Evolutionary conservation across 1,284 basidiomycete genomes (phyloP).

Genomic region (Marasmius fiardii): DNA sequence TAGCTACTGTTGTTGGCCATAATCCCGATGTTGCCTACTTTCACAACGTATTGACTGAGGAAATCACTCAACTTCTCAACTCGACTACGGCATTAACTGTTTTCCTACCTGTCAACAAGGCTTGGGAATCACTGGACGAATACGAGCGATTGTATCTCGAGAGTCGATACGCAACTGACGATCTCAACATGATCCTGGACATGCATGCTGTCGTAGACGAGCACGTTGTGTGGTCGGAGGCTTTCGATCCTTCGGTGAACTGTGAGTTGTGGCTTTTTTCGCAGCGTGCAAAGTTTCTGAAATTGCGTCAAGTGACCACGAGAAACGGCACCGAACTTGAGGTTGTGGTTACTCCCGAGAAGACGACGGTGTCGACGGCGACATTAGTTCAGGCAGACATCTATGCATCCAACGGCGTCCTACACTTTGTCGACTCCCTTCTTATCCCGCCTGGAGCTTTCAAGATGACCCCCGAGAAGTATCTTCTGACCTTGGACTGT

Average conservation of each 20-base stretch:
- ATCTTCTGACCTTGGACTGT: constrained; percentile 85
- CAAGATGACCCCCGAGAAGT: constrained; percentile 89
- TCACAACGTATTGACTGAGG: constrained; percentile 57
- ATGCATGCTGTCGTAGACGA: constrained; percentile 67
- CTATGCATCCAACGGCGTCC: constrained; percentile 91
- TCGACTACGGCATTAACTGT: constrained; percentile 76
- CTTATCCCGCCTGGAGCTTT: constrained; percentile 79
- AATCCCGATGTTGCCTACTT: constrained; percentile 71
- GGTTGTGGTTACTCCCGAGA: constrained; percentile 49
- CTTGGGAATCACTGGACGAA: constrained; percentile 64
- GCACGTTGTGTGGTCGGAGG: constrained; percentile 62
- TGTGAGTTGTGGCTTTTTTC: constrained; percentile 38
- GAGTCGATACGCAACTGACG: constrained; percentile 79
- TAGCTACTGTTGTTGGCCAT: constrained; percentile 56
- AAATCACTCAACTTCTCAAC: constrained; percentile 54
- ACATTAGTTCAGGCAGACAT: constrained; percentile 72
- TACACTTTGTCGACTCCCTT: constrained; percentile 86
- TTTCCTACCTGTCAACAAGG: constrained; percentile 85
- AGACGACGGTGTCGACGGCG: constrained; percentile 64
- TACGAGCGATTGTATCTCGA: constrained; percentile 84
- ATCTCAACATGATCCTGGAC: constrained; percentile 73
- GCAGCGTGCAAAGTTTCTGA: constrained; percentile 4
- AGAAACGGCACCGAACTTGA: constrained; percentile 67
- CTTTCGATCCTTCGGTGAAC: constrained; percentile 50
- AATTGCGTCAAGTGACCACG: constrained; percentile 56